Base-by-base conservation (phyloP, 495 filamentous ascomycete genomes). In the Talaromyces wortmannii region DNA sequence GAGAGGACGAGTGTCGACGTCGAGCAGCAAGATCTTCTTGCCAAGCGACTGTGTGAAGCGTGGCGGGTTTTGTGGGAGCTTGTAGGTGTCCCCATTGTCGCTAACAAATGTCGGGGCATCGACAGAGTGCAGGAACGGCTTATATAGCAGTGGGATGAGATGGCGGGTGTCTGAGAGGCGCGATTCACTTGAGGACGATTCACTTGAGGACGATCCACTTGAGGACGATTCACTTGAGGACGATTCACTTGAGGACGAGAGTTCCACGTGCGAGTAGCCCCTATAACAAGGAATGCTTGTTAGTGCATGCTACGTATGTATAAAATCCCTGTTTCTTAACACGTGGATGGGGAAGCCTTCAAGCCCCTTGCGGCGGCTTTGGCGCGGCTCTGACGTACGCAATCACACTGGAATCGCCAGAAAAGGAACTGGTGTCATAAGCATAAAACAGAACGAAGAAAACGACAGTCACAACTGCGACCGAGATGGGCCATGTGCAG, bases 1-100 rank as follows among this genome's bases (percentile, higher is more conserved):
- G 29, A 74, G 58, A 0, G 57, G 50, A 30, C 73, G 72, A 31
- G 61, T 75, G 50, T 76, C 73, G 45, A 71, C 61, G 32, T 74
- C 73, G 30, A 76, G 56, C 52, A 76, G 67, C 52, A 68, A 63
- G 48, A 76, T 52, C 4, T 67, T 59, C 32, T 65, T 61, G 5
- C 71, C 66, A 6, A 76, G 58, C 2, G 64, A 31, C 46, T 64
- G 7, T 0, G 52, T 57, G 43, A 65, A 63, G 8, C 57, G 52
- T 23, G 52, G 52, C 18, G 52, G 52, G 32, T 40, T 51, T 40
- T 45, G 29, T 2, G 52, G 16, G 42, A 53, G 33, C 11, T 46
- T 32, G 52, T 53, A 53, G 17, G 43, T 42, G 12, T 45, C 40
- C 2, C 44, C 42, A 33, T 53, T 45, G 5, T 53, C 40, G 18